Evolutionary conservation across 78 protist genomes (phyloP).

Genomic region (Monocercomonoides exilis): DNA sequence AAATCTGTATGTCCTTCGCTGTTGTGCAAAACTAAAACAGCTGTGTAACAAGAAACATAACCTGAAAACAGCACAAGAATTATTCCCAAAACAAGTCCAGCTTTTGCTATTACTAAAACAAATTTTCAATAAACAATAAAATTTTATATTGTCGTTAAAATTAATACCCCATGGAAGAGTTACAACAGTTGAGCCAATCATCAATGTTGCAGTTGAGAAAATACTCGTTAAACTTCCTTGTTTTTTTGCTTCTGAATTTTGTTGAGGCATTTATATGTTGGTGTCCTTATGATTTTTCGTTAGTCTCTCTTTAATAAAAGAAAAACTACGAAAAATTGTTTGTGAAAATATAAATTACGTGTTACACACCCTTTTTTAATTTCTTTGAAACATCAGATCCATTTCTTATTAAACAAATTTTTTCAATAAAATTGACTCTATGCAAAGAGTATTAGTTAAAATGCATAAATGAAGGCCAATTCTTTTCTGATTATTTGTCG

Average conservation of each 20-base stretch:
- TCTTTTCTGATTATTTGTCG: no score
- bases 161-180: background rate
- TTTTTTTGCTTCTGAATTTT: background rate
- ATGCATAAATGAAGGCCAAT: no score
- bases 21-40: background rate
- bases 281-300: no score
- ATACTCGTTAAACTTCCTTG: background rate
- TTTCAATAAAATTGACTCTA: no score
- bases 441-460: no score
- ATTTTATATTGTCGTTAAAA: background rate
- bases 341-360: no score
- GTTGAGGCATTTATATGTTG: no score
- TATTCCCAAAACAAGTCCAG: background rate
- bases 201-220: background rate
- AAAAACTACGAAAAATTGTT: no score
- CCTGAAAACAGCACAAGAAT: background rate
- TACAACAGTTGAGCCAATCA: background rate
- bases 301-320: no score
- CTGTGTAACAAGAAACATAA: background rate
- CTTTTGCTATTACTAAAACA: background rate
- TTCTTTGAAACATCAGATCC: no score
- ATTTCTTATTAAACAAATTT: no score
- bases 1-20: background rate
- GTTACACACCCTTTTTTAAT: no score
- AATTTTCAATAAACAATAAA: background rate